Base-by-base conservation (phyloP, 768 basidiomycete genomes). In the Cystobasidiopsis lactophilus region DNA sequence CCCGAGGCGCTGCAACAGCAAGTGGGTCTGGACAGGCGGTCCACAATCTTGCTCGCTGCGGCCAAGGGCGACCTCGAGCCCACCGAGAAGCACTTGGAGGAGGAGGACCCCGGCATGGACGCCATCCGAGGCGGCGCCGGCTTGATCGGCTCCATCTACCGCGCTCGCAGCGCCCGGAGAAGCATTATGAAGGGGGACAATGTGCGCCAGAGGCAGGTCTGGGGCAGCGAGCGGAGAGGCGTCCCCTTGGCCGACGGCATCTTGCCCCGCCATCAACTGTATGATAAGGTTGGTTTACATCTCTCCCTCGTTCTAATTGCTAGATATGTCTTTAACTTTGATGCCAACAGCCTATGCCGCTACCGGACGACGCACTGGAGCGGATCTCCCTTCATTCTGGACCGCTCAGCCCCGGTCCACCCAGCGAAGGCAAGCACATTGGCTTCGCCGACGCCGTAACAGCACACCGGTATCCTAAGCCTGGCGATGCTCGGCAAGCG, bases 81-180 rank as follows among this genome's bases (percentile, higher is more conserved):
- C 66, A 83, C 84, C 62, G 76, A 77, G 51, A 65, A 68, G 14
- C 60, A 71, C 1, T 54, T 74, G 3, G 78, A 75, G 0, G 53
- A 77, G 19, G 86, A 95, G 65, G 85, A 96, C 59, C 89, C 91
- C 0, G 89, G 89, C 2, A 82, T 93, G 65, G 88, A 86, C 57
- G 75, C 88, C 1, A 73, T 96, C 0, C 76, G 93, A 18, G 89
- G 91, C 16, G 81, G 81, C 2, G 89, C 89, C 60, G 86, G 89
- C 3, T 75, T 88, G 0, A 71, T 95, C 40, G 89, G 93, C 18
- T 85, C 82, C 63, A 81, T 96, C 62, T 85, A 91, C 51, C 60
- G 62, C 18, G 61, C 62, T 5, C 59, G 61, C 62, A 35, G 33
- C 33, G 53, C 50, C 45, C 60, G 41, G 50, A n/a, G 53, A 21